A percentile compares a stretch with the other conserved stretches of the same genome.
phyloP scores from a whole-genome alignment of 345 rosid genomes.

The Pistacia atlantica region DNA sequence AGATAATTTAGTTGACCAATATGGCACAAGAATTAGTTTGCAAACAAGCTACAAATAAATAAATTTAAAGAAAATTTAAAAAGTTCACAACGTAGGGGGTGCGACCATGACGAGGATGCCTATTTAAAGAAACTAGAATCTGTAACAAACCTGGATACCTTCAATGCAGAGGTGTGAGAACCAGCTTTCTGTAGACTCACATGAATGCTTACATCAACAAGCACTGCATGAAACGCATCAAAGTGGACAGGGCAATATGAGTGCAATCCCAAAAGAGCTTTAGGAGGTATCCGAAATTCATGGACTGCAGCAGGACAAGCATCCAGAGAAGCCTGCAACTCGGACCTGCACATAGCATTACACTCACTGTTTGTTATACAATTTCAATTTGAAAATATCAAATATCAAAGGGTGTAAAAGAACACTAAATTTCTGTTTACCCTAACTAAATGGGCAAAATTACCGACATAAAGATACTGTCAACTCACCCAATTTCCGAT shows the following conservation, averaged over 20 bases:
- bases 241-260: conserved; percentile 93
- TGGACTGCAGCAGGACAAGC: conserved; percentile 69
- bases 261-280: conserved; percentile 91
- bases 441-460: conserved; percentile 7
- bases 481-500: conserved; percentile 53
- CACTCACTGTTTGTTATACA: neutral
- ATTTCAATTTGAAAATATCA: conserved; percentile 7
- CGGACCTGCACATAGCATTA: conserved; percentile 45
- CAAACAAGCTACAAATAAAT: neutral
- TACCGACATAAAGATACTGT: conserved; percentile 13
- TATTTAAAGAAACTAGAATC: conserved; percentile 12
- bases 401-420: neutral
- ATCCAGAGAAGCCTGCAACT: conserved; percentile 54
- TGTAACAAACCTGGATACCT: conserved; percentile 66
- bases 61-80: neutral
- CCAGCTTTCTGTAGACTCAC: conserved; percentile 64
- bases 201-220: conserved; percentile 81
- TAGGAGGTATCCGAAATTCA: conserved; percentile 88
- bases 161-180: conserved; percentile 38
- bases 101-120: conserved; percentile 10
- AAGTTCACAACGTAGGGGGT: neutral
- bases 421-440: neutral
- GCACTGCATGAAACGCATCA: conserved; percentile 82
- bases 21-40: conserved; percentile 10
- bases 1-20: conserved; percentile 28